Percentiles rank a stretch among this genome's conserved stretches.
These are phyloP conservation scores for Ogataea glucozyma DNA, from an alignment of 805 yeast species.

Conservation along the genomic window DNA sequence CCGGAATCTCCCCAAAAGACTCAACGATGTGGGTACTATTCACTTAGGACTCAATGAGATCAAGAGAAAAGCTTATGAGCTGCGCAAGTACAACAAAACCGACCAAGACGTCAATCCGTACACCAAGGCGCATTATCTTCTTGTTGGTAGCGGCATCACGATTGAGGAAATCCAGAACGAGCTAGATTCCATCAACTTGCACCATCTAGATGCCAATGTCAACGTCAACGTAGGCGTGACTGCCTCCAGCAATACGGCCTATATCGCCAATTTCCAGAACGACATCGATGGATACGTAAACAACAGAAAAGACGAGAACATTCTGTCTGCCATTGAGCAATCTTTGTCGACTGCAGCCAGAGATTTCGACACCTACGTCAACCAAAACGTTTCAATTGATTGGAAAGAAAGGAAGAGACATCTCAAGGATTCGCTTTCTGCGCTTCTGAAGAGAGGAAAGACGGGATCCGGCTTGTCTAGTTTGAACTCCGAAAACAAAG, in stretches of 20 bases:
- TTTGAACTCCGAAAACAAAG: slow-evolving; percentile 22
- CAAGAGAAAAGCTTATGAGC: slow-evolving; percentile 60
- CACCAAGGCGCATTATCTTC: slow-evolving; percentile 81
- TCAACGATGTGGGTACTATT: slow-evolving; percentile 73
- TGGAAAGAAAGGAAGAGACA: slow-evolving; percentile 81
- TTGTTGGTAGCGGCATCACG: slow-evolving; percentile 86
- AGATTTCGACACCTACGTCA: slow-evolving; percentile 80
- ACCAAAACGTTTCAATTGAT: slow-evolving; percentile 70
- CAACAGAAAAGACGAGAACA: slow-evolving; percentile 77
- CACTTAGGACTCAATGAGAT: slow-evolving; percentile 81
- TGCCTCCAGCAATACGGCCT: slow-evolving; percentile 5
- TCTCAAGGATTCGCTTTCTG: slow-evolving; percentile 71
- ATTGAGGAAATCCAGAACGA: slow-evolving; percentile 78
- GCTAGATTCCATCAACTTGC: slow-evolving; percentile 43
- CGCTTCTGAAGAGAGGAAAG: slow-evolving; percentile 39
- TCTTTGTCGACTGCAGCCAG: slow-evolving; percentile 69
- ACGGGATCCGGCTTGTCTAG: slow-evolving; percentile 19
- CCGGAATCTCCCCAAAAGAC: slow-evolving; percentile 64
- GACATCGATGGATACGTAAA: slow-evolving; percentile 66
- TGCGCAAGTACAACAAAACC: slow-evolving; percentile 45
- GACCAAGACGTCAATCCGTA: slow-evolving; percentile 42
- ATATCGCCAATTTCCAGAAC: slow-evolving; percentile 6
- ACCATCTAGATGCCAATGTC: slow-evolving; percentile 18
- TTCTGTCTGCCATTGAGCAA: slow-evolving; percentile 79
- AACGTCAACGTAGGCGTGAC: slow-evolving; percentile 1